These are phyloP conservation scores for Cenchrus fungigraminus DNA, from an alignment of 176 grass and related monocot species.

Conservation along the genomic window DNA sequence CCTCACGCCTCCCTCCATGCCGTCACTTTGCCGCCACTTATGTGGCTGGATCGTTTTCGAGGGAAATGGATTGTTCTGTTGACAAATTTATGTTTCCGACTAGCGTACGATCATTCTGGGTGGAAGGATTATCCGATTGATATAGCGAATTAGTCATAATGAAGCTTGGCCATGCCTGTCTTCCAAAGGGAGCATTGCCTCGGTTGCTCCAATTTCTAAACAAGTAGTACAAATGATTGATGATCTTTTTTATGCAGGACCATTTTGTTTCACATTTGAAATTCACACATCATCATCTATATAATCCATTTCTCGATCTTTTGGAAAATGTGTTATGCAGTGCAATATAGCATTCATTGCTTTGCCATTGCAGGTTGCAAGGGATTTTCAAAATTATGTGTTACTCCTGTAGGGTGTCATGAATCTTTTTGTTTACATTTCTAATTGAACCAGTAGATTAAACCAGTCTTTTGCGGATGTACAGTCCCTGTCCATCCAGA, in stretches of 20 bases:
- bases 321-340: too few species aligned
- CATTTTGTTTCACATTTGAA: neutral
- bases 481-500: too few species aligned
- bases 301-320: neutral
- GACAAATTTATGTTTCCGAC: too few species aligned
- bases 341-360: neutral
- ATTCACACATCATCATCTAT: neutral
- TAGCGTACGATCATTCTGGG: neutral
- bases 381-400: neutral
- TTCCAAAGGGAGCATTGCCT: too few species aligned
- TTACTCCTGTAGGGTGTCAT: too few species aligned
- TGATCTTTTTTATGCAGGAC: neutral
- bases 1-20: neutral
- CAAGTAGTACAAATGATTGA: neutral
- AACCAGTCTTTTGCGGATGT: too few species aligned
- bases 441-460: too few species aligned
- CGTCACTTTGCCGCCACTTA: neutral
- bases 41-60: neutral
- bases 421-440: too few species aligned
- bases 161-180: neutral
- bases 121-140: neutral
- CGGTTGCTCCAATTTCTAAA: too few species aligned
- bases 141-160: neutral
- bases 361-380: neutral
- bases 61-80: too few species aligned